phyloP scores from a whole-genome alignment of 1,284 basidiomycete genomes.

The Pisolithus thermaeus region DNA sequence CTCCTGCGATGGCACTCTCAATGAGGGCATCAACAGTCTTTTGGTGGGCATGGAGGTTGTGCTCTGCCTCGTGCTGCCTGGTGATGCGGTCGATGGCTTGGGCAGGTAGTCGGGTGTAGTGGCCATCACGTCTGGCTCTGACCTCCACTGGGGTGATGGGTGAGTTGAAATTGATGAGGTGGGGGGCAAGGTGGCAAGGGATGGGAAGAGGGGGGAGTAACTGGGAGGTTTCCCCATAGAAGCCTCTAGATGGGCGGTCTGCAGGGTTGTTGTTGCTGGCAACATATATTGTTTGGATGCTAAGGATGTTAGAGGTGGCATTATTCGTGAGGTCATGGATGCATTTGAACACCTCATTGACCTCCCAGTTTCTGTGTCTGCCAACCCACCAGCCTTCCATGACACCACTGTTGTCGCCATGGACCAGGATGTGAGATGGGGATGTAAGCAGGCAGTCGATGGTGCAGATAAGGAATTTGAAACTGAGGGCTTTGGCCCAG shows the following conservation, averaged over 20 bases:
- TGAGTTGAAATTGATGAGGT: no score
- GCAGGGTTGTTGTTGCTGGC: conserved; percentile 4
- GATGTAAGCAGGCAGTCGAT: conserved; percentile 1
- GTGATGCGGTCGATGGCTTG: no score
- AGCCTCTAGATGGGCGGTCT: conserved; percentile 4
- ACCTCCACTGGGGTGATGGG: no score
- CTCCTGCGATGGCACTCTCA: background rate
- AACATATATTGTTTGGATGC: conserved; percentile 2
- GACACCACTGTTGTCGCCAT: conserved; percentile 24
- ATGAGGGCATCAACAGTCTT: background rate
- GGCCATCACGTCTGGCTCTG: no score
- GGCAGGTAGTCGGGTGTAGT: no score
- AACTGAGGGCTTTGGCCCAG: conserved; percentile 21
- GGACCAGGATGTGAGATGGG: conserved; percentile 9
- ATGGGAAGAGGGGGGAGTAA: background rate
- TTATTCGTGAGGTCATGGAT: conserved; percentile 9
- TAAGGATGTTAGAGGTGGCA: background rate
- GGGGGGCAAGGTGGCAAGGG: background rate
- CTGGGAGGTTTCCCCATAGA: background rate
- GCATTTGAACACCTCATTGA: conserved; percentile 17
- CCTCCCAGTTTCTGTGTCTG: conserved; percentile 6
- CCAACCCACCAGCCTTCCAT: conserved; percentile 20
- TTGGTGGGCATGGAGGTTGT: no score
- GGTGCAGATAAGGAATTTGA: conserved; percentile 18
- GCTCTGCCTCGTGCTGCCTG: no score